phyloP scores from a whole-genome alignment of 1,139 yeast species.

The Candida frijolesensis region DNA sequence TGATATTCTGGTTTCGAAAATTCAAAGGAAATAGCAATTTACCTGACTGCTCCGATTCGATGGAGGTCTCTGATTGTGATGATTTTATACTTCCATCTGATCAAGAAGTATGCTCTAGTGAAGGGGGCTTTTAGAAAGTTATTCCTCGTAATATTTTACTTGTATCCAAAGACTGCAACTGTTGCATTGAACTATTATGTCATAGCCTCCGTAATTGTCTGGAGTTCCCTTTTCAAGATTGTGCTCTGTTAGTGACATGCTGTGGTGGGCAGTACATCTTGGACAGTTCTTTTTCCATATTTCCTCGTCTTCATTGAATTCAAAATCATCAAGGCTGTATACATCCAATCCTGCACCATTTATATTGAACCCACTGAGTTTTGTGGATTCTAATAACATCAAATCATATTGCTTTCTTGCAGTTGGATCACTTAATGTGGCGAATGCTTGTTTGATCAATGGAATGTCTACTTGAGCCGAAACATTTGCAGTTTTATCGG shows the following conservation, averaged over 20 bases:
- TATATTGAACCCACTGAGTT: constrained; percentile 51
- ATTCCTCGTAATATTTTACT: constrained; percentile 58
- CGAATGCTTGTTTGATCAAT: constrained; percentile 62
- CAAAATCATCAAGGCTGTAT: constrained; percentile 64
- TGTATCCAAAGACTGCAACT: constrained; percentile 86
- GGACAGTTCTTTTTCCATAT: constrained; percentile 65
- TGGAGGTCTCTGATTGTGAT: background rate
- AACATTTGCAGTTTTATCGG: constrained; percentile 57
- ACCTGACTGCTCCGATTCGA: constrained; percentile 1
- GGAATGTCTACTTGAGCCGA: constrained; percentile 28
- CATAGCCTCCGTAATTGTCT: constrained; percentile 60
- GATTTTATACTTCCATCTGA: background rate
- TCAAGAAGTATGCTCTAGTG: background rate
- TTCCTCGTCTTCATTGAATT: constrained; percentile 27
- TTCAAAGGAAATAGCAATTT: background rate
- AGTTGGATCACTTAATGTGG: constrained; percentile 43
- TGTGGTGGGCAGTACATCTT: constrained; percentile 60
- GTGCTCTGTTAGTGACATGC: constrained; percentile 60
- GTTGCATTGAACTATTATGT: constrained; percentile 73
- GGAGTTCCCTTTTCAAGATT: constrained; percentile 57
- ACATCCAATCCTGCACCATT: constrained; percentile 70
- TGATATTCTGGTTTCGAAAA: constrained; percentile 2
- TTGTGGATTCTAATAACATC: constrained; percentile 36
- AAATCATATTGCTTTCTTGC: constrained; percentile 52
- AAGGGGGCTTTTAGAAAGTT: background rate